Base-by-base conservation (phyloP, 805 yeast genomes). In the Lipomyces orientalis region DNA sequence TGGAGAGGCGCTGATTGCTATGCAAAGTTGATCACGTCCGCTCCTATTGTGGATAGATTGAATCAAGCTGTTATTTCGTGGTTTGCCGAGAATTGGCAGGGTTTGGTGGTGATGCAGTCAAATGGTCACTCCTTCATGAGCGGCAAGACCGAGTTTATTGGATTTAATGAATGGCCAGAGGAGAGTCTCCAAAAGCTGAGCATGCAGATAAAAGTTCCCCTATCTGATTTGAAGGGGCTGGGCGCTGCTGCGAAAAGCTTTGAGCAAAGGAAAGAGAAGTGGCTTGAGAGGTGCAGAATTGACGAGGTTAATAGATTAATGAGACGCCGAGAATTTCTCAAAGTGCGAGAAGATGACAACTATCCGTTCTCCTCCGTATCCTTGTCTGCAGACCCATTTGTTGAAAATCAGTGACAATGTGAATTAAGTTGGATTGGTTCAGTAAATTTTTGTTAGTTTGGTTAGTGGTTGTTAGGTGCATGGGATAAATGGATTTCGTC, bases 1-100 rank as follows among this genome's bases (percentile, higher is more conserved):
- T 69, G 72, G 72, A 55, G 72, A 14, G 72, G 71, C 7, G 60
- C 64, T 6, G 72, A 69, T 25, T 69, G 72, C 56, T 58, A 62
- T 25, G 33, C 63, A 14, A 69, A 69, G 46, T 51, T 69, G 52
- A 33, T 60, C 7, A 54, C 65, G 8, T 12, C 64, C 8, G 56
- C 65, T 19, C 64, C 71, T 10, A 55, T 62, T 16, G 54, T 69
- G 35, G 68, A 64, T 19, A 31, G 34, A 31, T 57, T 69, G 25
- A 64, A 34, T 51, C 10, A 16, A 1, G 43, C 22, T 4, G 64
- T 69, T n/a, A 19, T 46, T 4, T 58, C 60, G 46, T 69, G 72
- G 72, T 67, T 68, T 25, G 31, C 25, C 0, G 54, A 56, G 49
- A 60, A 69, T 33, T 69, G 72, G 72, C 39, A 56, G 6, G 68